Evolutionary conservation across 345 rosid species (phyloP).

Genomic region (Corchorus capsularis): DNA sequence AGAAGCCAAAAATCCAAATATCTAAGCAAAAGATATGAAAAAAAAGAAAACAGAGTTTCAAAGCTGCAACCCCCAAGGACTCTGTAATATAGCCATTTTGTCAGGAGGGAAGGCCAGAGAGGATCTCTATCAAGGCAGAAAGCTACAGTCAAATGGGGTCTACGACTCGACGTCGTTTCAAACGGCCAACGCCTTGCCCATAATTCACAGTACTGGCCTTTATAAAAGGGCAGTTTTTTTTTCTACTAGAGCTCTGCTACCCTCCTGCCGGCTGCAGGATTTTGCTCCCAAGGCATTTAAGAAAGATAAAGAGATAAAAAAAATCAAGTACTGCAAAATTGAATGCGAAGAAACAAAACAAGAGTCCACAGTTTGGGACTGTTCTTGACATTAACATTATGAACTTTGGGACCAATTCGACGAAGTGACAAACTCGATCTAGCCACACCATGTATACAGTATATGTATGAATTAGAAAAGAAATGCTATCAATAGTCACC

Average conservation of each 20-base stretch:
- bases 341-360: constrained; percentile 7
- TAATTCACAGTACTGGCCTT: neutral
- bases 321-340: neutral
- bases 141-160: neutral
- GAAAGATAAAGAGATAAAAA: no score
- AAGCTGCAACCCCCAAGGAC: neutral
- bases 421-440: neutral
- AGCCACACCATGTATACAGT: neutral
- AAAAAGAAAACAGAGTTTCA: neutral
- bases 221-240: neutral
- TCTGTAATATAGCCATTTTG: neutral
- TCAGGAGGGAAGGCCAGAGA: neutral
- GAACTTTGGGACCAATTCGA: neutral
- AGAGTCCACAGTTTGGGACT: neutral
- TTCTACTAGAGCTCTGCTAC: neutral
- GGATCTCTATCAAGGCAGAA: neutral
- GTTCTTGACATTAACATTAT: neutral
- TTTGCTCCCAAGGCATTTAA: neutral
- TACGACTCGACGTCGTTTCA: neutral
- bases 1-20: neutral
- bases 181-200: neutral
- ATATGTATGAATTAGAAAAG: neutral
- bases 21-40: constrained; percentile 6
- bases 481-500: no score
- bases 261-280: neutral